Conservation (phyloP, 352 stramenopile genomes). For the Thraustotheca clavata region DNA sequence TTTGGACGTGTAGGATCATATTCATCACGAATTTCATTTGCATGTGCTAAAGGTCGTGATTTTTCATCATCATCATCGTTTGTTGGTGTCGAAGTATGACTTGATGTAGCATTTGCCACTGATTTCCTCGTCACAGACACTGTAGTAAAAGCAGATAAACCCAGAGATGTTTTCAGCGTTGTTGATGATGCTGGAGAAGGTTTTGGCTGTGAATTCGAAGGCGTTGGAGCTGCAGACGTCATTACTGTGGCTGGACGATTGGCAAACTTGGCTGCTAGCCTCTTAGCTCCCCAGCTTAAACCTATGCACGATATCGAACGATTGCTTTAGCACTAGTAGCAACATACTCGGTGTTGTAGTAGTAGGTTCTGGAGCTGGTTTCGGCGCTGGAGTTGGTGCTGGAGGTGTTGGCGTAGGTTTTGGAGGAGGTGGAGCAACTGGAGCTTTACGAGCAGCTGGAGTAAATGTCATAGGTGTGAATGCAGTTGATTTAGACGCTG, state of each 20-base stretch:
- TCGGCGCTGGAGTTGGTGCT: background rate
- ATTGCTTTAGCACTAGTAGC: background rate
- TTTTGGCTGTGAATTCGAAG: background rate
- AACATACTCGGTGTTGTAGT: background rate
- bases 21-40: slow-evolving; percentile 63
- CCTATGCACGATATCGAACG: slow-evolving; percentile 24
- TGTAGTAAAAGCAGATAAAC: slow-evolving; percentile 48
- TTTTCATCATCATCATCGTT: slow-evolving; percentile 1
- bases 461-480: background rate
- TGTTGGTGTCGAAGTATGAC: background rate
- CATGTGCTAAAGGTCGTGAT: slow-evolving; percentile 2
- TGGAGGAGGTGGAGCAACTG: slow-evolving; percentile 22
- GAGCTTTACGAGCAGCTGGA: background rate
- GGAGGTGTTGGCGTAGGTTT: background rate
- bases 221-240: background rate
- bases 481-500: background rate
- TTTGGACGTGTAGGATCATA: slow-evolving; percentile 84
- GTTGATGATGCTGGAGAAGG: background rate
- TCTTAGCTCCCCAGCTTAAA: slow-evolving; percentile 39
- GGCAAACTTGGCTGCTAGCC: slow-evolving; percentile 30
- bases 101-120: background rate
- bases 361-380: background rate
- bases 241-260: slow-evolving; percentile 30
- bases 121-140: slow-evolving; percentile 42
- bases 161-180: slow-evolving; percentile 18